Conservation (phyloP, 805 yeast genomes). For the Starmera caribaea region DNA sequence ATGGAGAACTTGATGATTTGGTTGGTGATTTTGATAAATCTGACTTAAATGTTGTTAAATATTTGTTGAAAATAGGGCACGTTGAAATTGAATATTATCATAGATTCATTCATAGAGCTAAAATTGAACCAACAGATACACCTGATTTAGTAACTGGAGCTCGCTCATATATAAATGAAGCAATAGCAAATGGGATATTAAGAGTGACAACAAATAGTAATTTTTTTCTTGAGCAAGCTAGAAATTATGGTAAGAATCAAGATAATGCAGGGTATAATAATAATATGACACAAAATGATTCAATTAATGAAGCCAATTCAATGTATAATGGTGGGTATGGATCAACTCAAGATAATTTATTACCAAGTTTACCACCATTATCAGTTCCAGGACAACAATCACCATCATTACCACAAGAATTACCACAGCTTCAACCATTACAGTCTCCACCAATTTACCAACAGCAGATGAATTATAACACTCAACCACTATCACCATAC, state of each 20-base stretch:
- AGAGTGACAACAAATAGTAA: conserved; percentile 6
- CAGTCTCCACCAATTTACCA: too few relatives aligned
- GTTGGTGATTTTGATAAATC: conserved; percentile 8
- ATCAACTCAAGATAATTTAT: too few relatives aligned
- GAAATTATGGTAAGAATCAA: neutral
- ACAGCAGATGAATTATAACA: too few relatives aligned
- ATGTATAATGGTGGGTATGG: too few relatives aligned
- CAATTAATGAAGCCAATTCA: too few relatives aligned
- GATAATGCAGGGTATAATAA: neutral
- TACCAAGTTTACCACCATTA: too few relatives aligned
- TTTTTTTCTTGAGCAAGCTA: conserved; percentile 4
- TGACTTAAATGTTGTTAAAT: conserved; percentile 12
- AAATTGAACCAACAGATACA: conserved; percentile 3
- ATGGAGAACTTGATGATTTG: conserved; percentile 9
- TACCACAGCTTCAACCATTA: too few relatives aligned
- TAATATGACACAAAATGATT: neutral
- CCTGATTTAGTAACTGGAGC: conserved; percentile 12
- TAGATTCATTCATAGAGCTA: conserved; percentile 11
- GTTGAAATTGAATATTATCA: conserved; percentile 18
- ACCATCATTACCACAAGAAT: too few relatives aligned
- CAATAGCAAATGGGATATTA: conserved; percentile 14
- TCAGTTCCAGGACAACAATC: too few relatives aligned
- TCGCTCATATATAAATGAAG: conserved; percentile 15
- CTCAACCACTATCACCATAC: too few relatives aligned
- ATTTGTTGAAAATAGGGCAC: conserved; percentile 16